Evolutionary conservation across 108 stramenopile species (phyloP), one percentile per base, ranked within the genome.

Genomic region (Phaeodactylum tricornutum): DNA sequence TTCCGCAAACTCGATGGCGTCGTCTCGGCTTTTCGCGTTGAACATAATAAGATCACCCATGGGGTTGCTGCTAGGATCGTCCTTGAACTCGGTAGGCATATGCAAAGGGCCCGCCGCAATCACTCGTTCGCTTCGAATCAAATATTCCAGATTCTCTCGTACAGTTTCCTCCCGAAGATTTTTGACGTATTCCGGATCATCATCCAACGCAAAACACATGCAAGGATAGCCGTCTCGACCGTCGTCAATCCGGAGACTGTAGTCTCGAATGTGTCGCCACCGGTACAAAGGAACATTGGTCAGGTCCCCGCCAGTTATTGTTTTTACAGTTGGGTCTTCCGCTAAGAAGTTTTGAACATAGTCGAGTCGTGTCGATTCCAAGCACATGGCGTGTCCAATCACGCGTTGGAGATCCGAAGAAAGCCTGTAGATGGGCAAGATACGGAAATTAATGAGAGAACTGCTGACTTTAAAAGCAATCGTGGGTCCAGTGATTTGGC

Each of bases 261-360:
- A 74, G 50, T 88, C 86, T 25, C 82, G 81, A 64, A 88, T 84
- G 28, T 88, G 86, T 43, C 79, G 63, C 86, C 86, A 88, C 27
- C 86, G 76, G 54, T 77, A 88, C 15, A 88, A 53, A 2, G 68
- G 81, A 16, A 84, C 37, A 19, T 81, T 63, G 19, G 62, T 52
- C 2, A 64, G 47, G 35, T 82, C 73, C 26, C 71, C 74, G 4
- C 74, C 77, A 1, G 74, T 61, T n/a, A 84, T 55, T 16, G 45
- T 61, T 15, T 66, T 67, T 17, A 87, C 47, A 41, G 79, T 74
- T 21, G 86, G 86, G 46, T 88, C 86, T 26, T 70, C 58, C 15
- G 53, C 53, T 41, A 88, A 46, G 28, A 77, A 55, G 35, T 81
- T 75, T 14, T 73, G 62, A 30, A 79, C 67, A 32, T 84, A 37